phyloP scores from a whole-genome alignment of 2,329 filamentous ascomycete genomes.

The Fusarium sp. region DNA sequence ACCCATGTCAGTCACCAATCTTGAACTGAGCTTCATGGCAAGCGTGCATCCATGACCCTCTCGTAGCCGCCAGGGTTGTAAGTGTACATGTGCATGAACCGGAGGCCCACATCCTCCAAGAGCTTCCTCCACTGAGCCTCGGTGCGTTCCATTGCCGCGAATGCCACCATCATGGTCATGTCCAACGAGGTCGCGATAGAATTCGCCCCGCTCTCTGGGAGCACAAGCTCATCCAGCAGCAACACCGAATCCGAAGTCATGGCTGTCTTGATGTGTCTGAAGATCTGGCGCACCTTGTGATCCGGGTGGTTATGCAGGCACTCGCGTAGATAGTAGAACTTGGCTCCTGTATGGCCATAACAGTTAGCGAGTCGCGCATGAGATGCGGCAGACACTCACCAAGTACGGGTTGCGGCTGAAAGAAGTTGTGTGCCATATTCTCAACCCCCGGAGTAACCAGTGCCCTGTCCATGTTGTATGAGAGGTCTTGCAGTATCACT shows the following conservation, averaged over 20 bases:
- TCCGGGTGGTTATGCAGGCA: slow-evolving; percentile 1
- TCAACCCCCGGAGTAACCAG: too few species aligned
- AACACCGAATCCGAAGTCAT: neutral
- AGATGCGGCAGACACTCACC: neutral
- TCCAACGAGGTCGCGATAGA: neutral
- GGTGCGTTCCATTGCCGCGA: neutral
- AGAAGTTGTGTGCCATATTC: too few species aligned
- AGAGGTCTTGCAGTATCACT: too few species aligned
- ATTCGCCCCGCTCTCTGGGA: slow-evolving; percentile 2
- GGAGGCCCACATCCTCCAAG: too few species aligned
- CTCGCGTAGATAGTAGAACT: neutral
- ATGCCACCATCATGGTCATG: slow-evolving; percentile 4
- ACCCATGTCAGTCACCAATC: too few species aligned
- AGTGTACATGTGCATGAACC: too few species aligned
- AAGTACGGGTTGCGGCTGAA: too few species aligned
- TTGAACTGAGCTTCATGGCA: too few species aligned
- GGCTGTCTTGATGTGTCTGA: neutral
- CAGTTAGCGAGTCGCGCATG: too few species aligned
- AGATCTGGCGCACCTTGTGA: neutral
- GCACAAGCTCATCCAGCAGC: slow-evolving; percentile 1
- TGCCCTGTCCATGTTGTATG: too few species aligned
- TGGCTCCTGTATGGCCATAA: slow-evolving; percentile 54
- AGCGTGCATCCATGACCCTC: too few species aligned
- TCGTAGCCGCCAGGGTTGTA: too few species aligned
- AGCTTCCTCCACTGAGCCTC: neutral